Base-by-base conservation (phyloP, 2,329 filamentous ascomycete species). In the Raffaelea ambrosiae region DNA sequence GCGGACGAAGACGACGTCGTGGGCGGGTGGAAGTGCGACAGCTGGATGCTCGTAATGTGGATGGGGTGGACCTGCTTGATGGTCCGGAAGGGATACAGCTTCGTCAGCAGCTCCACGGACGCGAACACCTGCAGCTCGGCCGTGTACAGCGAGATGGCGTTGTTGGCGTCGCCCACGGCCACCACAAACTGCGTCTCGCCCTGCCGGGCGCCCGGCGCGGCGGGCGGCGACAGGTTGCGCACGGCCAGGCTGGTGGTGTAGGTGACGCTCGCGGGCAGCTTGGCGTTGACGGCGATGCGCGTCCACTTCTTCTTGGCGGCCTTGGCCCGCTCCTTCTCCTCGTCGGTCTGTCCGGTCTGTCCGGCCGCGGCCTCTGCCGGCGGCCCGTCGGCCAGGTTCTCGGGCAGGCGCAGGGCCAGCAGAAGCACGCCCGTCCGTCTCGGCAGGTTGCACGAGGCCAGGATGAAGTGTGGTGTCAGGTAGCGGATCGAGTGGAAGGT, bases 231-330 rank as follows among this genome's bases (percentile, higher is more conserved):
- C 10, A 96, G 73, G 49, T 83, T 79, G 51, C 81, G 81, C 44
- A 91, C 80, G 44, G 93, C 86, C 44, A 97, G 72, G 10, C 85
- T 84, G 0, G 87, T 85, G 4, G 86, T 86, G 48, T 86, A 83
- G 49, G 83, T 83, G 52, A 93, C 78, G 47, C 74, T 74, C 47
- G 72, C 76, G 16, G 86, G 81, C 31, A 95, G 73, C 47, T 71
- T 75, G 55, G 69, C 66, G 7, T 70, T 70, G 51, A 74, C 67
- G 5, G 74, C 69, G 33, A 83, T 61, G 14, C 75, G 68, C 19
- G 74, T 29, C 43, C 62, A 65, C 14, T 55, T 57, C 14, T 57
- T 51, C 26, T 40, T 19, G 26, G 7, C 11, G 46, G 10, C 16
- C 16, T 33, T 33, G 16, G 35, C 35, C 14, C 8, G 8, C 16